These are phyloP conservation scores for Microthyrium microscopicum DNA, from an alignment of 2,329 filamentous ascomycete genomes.

Conservation along the genomic window DNA sequence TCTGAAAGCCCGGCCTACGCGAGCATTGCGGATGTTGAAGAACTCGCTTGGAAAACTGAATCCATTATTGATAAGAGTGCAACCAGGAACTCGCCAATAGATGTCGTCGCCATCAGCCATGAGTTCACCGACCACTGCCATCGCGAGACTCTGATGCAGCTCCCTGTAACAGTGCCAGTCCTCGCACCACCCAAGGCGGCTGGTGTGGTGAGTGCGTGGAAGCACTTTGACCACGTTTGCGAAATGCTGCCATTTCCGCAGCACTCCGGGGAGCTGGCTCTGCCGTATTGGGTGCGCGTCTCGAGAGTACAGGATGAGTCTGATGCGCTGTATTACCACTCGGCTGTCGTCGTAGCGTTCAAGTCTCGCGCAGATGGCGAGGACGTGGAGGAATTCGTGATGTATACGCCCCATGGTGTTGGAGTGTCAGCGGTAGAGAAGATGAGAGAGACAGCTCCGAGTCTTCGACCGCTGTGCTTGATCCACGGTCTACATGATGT, in stretches of 20 bases:
- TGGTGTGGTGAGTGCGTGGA: slow-evolving; percentile 38
- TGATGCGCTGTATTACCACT: slow-evolving; percentile 44
- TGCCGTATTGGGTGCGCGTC: slow-evolving; percentile 47
- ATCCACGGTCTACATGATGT: slow-evolving; percentile 50
- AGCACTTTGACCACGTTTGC: slow-evolving; percentile 40
- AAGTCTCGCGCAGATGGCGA: slow-evolving; percentile 12
- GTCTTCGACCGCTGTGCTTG: slow-evolving; percentile 38
- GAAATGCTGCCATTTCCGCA: slow-evolving; percentile 33
- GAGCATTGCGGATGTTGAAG: slow-evolving; percentile 39
- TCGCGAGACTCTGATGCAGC: slow-evolving; percentile 39
- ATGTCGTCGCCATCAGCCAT: slow-evolving; percentile 43
- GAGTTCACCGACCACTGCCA: slow-evolving; percentile 57
- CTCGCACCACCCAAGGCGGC: slow-evolving; percentile 42
- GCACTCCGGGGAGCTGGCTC: slow-evolving; percentile 23
- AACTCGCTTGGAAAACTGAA: slow-evolving; percentile 34
- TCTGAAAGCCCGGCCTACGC: slow-evolving; percentile 35
- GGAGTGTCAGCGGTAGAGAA: slow-evolving; percentile 27
- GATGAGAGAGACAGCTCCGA: slow-evolving; percentile 27
- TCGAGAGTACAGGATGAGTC: slow-evolving; percentile 34
- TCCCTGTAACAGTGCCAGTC: slow-evolving; percentile 37
- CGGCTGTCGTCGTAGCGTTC: slow-evolving; percentile 43
- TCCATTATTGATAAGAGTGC: slow-evolving; percentile 16
- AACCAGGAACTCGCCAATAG: slow-evolving; percentile 28
- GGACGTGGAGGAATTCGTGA: slow-evolving; percentile 33
- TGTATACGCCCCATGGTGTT: slow-evolving; percentile 51